These are phyloP conservation scores for Retiboletus flavoniger DNA, from an alignment of 1,284 basidiomycete species.

Conservation along the genomic window DNA sequence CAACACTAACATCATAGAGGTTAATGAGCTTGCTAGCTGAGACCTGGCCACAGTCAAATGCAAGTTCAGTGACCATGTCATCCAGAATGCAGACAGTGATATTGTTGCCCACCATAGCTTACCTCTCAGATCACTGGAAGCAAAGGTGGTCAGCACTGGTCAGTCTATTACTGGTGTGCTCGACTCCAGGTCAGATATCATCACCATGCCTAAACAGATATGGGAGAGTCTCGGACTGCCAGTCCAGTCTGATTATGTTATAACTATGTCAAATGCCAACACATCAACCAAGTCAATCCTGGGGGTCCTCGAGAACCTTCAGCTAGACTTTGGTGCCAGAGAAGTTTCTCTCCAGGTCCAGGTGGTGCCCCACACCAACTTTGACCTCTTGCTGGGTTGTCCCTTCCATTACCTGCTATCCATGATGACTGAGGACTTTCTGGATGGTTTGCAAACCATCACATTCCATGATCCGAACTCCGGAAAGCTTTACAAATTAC, in stretches of 20 bases:
- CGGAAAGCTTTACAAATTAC: not conserved
- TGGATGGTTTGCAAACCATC: not conserved
- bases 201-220: not conserved
- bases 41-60: not conserved
- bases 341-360: too few species aligned
- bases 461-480: not conserved
- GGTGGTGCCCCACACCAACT: not conserved
- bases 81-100: not conserved
- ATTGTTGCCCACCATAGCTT: not conserved
- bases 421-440: not conserved
- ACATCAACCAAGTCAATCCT: not conserved
- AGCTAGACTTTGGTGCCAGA: too few species aligned
- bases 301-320: not conserved
- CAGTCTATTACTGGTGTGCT: not conserved
- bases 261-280: not conserved
- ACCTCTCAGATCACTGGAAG: not conserved
- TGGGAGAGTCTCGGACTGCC: not conserved
- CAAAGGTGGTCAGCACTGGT: not conserved
- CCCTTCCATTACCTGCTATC: not conserved
- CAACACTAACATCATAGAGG: not conserved
- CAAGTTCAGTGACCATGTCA: not conserved
- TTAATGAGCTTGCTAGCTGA: not conserved
- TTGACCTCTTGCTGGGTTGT: not conserved
- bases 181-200: not conserved
- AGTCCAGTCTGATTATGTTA: not conserved